These are phyloP conservation scores for Xylaria digitata DNA, from an alignment of 2,329 filamentous ascomycete species.

Conservation along the genomic window DNA sequence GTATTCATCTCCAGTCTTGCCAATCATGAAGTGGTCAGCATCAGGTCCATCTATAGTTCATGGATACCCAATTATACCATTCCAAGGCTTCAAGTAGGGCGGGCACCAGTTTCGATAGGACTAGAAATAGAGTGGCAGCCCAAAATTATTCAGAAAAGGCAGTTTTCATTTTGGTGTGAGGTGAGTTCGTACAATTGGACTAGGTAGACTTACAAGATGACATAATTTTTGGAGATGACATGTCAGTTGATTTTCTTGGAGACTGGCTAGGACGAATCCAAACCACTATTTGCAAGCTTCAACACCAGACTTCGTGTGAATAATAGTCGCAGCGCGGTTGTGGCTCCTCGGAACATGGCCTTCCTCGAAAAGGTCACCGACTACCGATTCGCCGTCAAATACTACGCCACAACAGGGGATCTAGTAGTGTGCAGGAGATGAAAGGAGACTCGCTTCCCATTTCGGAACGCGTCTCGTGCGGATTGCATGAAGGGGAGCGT, in stretches of 20 bases:
- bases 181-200: conserved; percentile 25
- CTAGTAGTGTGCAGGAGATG: conserved; percentile 2
- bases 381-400: background rate
- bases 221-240: conserved; percentile 23
- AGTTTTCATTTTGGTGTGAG: conserved; percentile 21
- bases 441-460: conserved; percentile 8
- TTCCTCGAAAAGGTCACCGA: conserved; percentile 3
- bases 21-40: conserved; percentile 18
- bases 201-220: conserved; percentile 18
- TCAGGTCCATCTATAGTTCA: conserved; percentile 12
- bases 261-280: background rate
- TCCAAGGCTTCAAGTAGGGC: conserved; percentile 29
- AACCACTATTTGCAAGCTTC: background rate
- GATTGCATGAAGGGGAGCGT: conserved; percentile 8
- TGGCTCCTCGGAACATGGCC: background rate
- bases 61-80: conserved; percentile 22
- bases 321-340: background rate
- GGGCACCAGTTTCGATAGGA: conserved; percentile 32
- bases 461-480: conserved; percentile 5
- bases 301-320: background rate
- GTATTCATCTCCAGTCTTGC: conserved; percentile 1
- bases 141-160: conserved; percentile 11
- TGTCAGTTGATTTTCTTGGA: conserved; percentile 6
- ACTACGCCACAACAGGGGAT: conserved; percentile 22
- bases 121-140: conserved; percentile 4